Evolutionary conservation across 345 rosid species (phyloP).

Genomic region (Acer yangbiense): DNA sequence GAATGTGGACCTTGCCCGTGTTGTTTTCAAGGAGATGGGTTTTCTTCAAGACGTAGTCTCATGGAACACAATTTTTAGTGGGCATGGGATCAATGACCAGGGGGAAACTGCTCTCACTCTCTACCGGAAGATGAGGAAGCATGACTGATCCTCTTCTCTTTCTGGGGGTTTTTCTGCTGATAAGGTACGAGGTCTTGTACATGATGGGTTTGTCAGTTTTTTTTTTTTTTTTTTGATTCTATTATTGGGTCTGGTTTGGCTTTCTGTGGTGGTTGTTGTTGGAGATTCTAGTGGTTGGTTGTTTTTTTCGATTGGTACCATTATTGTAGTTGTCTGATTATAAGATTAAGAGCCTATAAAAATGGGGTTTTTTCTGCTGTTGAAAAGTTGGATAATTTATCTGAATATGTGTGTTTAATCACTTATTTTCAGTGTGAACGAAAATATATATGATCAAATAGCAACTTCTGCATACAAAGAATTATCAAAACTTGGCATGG

Average conservation of each 20-base stretch:
- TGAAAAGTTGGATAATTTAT: background rate
- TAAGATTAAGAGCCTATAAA: background rate
- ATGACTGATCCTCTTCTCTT: background rate
- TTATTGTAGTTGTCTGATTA: background rate
- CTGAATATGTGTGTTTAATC: background rate
- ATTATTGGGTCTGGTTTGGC: background rate
- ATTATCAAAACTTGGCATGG: no score
- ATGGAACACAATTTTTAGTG: conserved; percentile 52
- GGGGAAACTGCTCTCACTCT: conserved; percentile 41
- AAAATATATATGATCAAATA: no score
- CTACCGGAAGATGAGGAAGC: conserved; percentile 39
- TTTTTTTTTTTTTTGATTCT: background rate
- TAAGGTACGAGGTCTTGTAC: background rate
- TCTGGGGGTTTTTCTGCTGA: background rate
- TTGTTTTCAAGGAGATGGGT: conserved; percentile 40
- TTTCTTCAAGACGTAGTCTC: conserved; percentile 36
- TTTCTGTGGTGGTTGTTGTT: background rate
- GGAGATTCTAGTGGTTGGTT: background rate
- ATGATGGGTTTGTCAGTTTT: no score
- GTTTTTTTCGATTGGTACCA: background rate
- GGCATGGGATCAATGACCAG: conserved; percentile 40
- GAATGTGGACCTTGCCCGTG: conserved; percentile 29
- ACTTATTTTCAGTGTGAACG: background rate
- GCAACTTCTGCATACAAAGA: no score
- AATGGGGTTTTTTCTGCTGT: background rate